A percentile compares a stretch with the other conserved stretches of the same genome.
Conservation (phyloP, 495 filamentous ascomycete species). For the Aspergillus bertholletiae region DNA sequence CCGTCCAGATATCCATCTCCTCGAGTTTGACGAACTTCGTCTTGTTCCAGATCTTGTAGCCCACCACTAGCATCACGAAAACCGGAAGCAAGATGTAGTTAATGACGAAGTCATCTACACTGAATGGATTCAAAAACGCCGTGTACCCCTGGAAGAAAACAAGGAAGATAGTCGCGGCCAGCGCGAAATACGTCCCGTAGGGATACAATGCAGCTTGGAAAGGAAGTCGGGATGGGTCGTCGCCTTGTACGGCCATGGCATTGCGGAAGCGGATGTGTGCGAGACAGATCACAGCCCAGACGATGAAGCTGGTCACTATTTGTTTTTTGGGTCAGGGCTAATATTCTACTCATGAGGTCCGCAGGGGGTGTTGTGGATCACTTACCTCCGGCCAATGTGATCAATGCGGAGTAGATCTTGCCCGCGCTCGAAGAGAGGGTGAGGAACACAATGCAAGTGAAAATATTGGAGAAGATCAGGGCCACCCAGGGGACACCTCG, state of each 20-base stretch:
- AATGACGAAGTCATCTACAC: conserved; percentile 57
- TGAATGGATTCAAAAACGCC: conserved; percentile 53
- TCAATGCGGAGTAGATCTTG: conserved; percentile 43
- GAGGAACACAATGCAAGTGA: conserved; percentile 65
- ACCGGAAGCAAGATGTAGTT: conserved; percentile 66
- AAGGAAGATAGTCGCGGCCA: conserved; percentile 59
- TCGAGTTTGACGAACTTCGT: conserved; percentile 48
- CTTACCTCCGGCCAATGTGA: conserved; percentile 42
- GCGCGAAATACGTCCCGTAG: conserved; percentile 58
- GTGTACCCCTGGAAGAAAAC: conserved; percentile 63
- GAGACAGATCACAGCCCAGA: conserved; percentile 62
- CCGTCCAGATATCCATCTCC: conserved; percentile 60
- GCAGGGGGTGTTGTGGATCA: conserved; percentile 37
- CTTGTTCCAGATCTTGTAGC: conserved; percentile 57
- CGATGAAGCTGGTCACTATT: conserved; percentile 61
- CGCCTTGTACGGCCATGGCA: conserved; percentile 54
- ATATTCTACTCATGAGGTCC: too few relatives aligned
- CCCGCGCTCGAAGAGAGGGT: conserved; percentile 57
- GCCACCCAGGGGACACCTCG: conserved; percentile 64
- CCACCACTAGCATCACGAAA: conserved; percentile 55
- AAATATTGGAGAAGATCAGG: conserved; percentile 58
- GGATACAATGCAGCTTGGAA: conserved; percentile 59
- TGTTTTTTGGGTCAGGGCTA: not conserved
- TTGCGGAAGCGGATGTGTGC: conserved; percentile 65
- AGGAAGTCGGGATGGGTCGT: conserved; percentile 48